Conservation (phyloP, 1,284 basidiomycete genomes). For the Cerioporus squamosus region DNA sequence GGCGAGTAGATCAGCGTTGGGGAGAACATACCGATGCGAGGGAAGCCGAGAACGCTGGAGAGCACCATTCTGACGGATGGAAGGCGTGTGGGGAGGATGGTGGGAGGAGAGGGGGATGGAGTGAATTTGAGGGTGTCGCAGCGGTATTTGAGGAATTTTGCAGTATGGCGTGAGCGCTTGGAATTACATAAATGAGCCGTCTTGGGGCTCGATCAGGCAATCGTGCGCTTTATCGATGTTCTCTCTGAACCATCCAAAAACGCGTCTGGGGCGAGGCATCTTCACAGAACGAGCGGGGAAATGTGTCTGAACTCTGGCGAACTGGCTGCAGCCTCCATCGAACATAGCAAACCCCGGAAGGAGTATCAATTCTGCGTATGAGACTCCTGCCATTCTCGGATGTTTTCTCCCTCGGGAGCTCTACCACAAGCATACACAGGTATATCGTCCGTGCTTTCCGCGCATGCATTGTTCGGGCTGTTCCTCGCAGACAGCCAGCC, state of each 20-base stretch:
- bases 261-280: neutral
- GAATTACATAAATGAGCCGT: constrained; percentile 26
- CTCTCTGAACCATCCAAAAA: neutral
- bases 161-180: constrained; percentile 26
- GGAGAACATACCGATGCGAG: constrained; percentile 82
- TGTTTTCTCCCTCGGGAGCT: neutral
- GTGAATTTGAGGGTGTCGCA: constrained; percentile 14
- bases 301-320: neutral
- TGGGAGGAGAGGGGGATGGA: constrained; percentile 29
- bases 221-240: constrained; percentile 21
- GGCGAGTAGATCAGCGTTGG: neutral
- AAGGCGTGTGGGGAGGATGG: constrained; percentile 28
- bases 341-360: neutral
- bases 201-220: constrained; percentile 15
- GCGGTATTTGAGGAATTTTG: constrained; percentile 22
- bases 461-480: neutral
- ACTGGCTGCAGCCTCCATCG: neutral
- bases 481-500: neutral
- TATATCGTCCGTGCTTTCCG: neutral
- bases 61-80: constrained; percentile 58
- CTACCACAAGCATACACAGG: neutral
- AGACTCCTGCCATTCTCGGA: neutral
- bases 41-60: constrained; percentile 95
- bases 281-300: no score
- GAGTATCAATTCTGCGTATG: neutral